These are phyloP conservation scores for Staphylotrichum longicolle DNA, from an alignment of 495 filamentous ascomycete genomes.

Conservation along the genomic window DNA sequence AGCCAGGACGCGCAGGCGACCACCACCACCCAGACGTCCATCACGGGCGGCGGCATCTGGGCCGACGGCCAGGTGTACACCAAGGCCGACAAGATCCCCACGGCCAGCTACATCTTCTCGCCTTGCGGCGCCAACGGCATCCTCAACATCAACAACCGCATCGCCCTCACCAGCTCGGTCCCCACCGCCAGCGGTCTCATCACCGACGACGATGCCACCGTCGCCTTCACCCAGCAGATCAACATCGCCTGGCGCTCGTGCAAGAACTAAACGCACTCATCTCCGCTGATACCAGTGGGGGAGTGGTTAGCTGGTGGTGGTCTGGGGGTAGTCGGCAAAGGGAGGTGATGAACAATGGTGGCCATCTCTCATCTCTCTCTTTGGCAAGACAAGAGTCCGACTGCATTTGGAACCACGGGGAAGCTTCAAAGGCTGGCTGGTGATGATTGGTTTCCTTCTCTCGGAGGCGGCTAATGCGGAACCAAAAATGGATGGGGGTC, in stretches of 20 bases:
- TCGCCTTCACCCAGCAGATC: constrained; percentile 55
- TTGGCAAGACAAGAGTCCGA: neutral
- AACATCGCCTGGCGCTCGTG: constrained; percentile 53
- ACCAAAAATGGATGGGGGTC: constrained; percentile 21
- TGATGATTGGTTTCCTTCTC: constrained; percentile 14
- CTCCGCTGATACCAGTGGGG: constrained; percentile 18
- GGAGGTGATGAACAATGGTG: neutral
- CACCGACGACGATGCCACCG: constrained; percentile 56
- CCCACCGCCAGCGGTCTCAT: constrained; percentile 46
- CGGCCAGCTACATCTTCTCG: constrained; percentile 54
- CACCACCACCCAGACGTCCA: constrained; percentile 51
- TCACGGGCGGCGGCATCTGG: constrained; percentile 48
- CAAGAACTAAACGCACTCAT: constrained; percentile 15
- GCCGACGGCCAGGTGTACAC: constrained; percentile 54
- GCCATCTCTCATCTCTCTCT: neutral
- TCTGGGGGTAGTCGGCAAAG: neutral
- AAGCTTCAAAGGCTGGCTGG: neutral
- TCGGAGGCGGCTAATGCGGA: constrained; percentile 18
- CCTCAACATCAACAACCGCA: constrained; percentile 60
- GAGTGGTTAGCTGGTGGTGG: neutral
- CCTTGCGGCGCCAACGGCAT: constrained; percentile 56
- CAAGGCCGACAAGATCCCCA: constrained; percentile 53
- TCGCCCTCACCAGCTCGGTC: constrained; percentile 49
- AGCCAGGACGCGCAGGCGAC: constrained; percentile 47
- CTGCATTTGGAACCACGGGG: constrained; percentile 10